A percentile compares a stretch with the other conserved stretches of the same genome.
phyloP scores from a whole-genome alignment of 805 yeast genomes.

The Metschnikowia kunwiensis region DNA sequence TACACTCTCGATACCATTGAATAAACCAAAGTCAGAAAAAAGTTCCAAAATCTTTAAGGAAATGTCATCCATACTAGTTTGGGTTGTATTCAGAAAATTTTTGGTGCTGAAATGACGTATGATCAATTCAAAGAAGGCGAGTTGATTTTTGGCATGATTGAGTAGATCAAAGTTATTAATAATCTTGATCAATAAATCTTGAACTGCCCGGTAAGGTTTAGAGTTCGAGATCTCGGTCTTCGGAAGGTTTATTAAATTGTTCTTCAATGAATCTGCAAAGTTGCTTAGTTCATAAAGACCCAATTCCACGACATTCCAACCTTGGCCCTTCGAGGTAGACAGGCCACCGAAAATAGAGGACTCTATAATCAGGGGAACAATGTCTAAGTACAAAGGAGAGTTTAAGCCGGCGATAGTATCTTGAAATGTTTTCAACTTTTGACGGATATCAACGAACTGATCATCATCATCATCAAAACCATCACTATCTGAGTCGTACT shows the following conservation, averaged over 20 bases:
- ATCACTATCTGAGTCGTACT: constrained; percentile 71
- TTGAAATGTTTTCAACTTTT: constrained; percentile 72
- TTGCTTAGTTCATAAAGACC: constrained; percentile 81
- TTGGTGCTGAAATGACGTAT: constrained; percentile 68
- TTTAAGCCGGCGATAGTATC: constrained; percentile 66
- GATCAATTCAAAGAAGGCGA: constrained; percentile 78
- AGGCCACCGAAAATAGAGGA: constrained; percentile 14
- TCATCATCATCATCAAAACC: constrained; percentile 56
- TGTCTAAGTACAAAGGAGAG: constrained; percentile 59
- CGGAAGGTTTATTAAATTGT: constrained; percentile 68
- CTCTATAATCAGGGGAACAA: constrained; percentile 58
- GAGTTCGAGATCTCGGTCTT: constrained; percentile 63
- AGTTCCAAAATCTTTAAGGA: constrained; percentile 61
- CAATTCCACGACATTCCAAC: constrained; percentile 62
- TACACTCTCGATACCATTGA: constrained; percentile 69
- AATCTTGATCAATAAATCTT: constrained; percentile 57
- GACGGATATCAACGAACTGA: constrained; percentile 77
- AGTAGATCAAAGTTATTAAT: constrained; percentile 40
- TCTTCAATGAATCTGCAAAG: constrained; percentile 75
- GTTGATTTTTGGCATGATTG: constrained; percentile 78
- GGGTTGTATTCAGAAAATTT: constrained; percentile 34
- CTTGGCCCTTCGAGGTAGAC: constrained; percentile 5
- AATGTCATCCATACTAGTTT: constrained; percentile 47
- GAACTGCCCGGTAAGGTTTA: constrained; percentile 60
- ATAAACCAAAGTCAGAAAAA: constrained; percentile 80